Base-by-base conservation (phyloP, 306 rosid genomes). In the Oxytropis ochrocephala region DNA sequence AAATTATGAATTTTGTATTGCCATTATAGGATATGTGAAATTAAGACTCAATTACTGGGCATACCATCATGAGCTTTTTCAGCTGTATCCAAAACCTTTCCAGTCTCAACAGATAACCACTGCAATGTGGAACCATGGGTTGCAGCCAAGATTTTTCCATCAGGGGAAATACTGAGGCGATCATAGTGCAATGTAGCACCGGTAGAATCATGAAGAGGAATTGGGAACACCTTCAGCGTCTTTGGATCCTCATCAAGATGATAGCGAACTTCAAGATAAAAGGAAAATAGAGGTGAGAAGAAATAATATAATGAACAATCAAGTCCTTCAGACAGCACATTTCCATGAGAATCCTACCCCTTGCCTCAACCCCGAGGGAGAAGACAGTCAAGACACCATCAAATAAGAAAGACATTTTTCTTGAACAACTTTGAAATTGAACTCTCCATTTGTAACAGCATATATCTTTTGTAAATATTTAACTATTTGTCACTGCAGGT, bases 231-330 rank as follows among this genome's bases (percentile, higher is more conserved):
- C 88, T 91, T 91, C 78, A 87, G 83, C 39, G 93, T 83, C 89
- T 95, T 95, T 14, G 99, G 96, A 75, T 95, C 99, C 86, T 95
- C 99, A 18, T 87, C 95, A 51, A 95, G 78, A 76, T 91, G 97
- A 83, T 91, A 95, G 55, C 99, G 96, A 67, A 95, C 99, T 95
- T 78, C 79, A 72, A 79, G 36, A 64, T 11, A 33, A 51, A 19
- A 51, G 75, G 32, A 68, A 48, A 78, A 48, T 42, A 74, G 42
- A 72, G 35, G 54, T 75, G 53, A 82, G 52, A 52, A 44, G 7
- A 78, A 12, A 57, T 50, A 6, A 72, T 61, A 66, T 49, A 57
- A 50, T 47, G 13, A 43, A 33, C 29, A 75, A 44, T 14, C 38
- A 9, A 59, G 21, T 12, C 58, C 46, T 42, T 56, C 33, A 57